Conservation (phyloP, 1,284 basidiomycete genomes). For the Cutaneotrichosporon daszewskae region DNA sequence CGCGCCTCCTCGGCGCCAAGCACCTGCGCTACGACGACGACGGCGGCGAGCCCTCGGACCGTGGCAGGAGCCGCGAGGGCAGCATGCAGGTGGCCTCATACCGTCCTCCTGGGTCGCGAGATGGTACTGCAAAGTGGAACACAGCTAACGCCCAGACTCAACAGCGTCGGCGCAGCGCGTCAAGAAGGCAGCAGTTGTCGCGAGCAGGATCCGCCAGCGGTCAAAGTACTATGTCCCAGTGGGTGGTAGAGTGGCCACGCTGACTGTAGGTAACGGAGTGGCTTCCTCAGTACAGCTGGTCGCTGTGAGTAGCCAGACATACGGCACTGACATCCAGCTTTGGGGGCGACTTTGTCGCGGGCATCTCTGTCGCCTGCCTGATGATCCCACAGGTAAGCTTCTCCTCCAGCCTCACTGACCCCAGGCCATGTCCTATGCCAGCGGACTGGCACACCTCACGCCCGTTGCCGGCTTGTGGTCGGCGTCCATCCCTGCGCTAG, state of each 20-base stretch:
- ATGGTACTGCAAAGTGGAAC: background rate
- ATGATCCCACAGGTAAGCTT: slow-evolving; percentile 69
- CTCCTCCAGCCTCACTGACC: background rate
- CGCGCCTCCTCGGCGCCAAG: slow-evolving; percentile 1
- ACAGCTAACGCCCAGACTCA: background rate
- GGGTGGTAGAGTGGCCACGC: slow-evolving; percentile 1
- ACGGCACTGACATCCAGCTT: slow-evolving; percentile 53
- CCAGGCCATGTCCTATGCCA: slow-evolving; percentile 75
- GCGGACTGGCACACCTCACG: slow-evolving; percentile 71
- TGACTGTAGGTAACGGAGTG: slow-evolving; percentile 52
- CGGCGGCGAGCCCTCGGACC: background rate
- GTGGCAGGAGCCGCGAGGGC: background rate
- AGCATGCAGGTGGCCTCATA: background rate
- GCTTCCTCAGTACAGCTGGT: slow-evolving; percentile 74
- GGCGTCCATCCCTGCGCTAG: slow-evolving; percentile 69
- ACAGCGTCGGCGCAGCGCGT: slow-evolving; percentile 2
- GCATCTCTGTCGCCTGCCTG: slow-evolving; percentile 76
- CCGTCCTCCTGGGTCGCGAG: background rate
- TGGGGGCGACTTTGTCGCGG: slow-evolving; percentile 73
- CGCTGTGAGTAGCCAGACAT: slow-evolving; percentile 54
- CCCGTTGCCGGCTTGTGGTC: slow-evolving; percentile 81
- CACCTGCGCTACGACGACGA: background rate
- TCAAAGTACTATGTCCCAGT: slow-evolving; percentile 48
- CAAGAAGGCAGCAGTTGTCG: slow-evolving; percentile 13
- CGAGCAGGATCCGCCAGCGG: slow-evolving; percentile 40